A percentile compares a stretch with the other conserved stretches of the same genome.
Evolutionary conservation across 176 grass and related monocot genomes (phyloP).

Genomic region (Melocanna baccifera): DNA sequence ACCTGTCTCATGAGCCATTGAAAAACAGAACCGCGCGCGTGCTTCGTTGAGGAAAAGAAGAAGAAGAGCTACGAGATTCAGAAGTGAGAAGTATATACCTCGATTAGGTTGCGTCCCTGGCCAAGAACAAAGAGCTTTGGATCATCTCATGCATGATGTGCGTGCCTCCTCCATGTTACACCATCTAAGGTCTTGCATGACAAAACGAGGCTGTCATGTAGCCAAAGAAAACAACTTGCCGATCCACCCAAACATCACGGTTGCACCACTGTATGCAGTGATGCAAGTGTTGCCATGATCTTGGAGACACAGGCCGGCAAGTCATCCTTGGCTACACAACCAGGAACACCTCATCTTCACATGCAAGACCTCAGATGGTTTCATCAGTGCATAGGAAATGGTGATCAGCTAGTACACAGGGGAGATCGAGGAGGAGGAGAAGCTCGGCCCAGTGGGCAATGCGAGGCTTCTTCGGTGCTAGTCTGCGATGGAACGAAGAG

Average conservation of each 20-base stretch:
- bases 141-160: neutral
- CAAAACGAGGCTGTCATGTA: conserved; percentile 73
- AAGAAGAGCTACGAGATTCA: neutral
- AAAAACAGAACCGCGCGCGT: neutral
- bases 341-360: conserved; percentile 58
- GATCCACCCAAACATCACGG: neutral
- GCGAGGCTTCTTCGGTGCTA: neutral
- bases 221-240: conserved; percentile 66
- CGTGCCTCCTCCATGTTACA: neutral
- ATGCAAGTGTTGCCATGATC: too few relatives aligned
- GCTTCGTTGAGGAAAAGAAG: neutral
- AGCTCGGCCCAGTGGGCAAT: neutral
- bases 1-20: neutral
- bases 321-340: too few relatives aligned
- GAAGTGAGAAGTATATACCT: neutral
- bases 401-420: too few relatives aligned
- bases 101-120: neutral
- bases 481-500: neutral
- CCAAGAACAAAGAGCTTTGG: neutral
- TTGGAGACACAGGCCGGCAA: too few relatives aligned
- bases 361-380: conserved; percentile 58
- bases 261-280: too few relatives aligned
- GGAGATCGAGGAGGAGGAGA: neutral
- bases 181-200: conserved; percentile 74
- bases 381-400: neutral